phyloP scores from a whole-genome alignment of 2,329 filamentous ascomycete genomes.

The Lizonia empirigonia region DNA sequence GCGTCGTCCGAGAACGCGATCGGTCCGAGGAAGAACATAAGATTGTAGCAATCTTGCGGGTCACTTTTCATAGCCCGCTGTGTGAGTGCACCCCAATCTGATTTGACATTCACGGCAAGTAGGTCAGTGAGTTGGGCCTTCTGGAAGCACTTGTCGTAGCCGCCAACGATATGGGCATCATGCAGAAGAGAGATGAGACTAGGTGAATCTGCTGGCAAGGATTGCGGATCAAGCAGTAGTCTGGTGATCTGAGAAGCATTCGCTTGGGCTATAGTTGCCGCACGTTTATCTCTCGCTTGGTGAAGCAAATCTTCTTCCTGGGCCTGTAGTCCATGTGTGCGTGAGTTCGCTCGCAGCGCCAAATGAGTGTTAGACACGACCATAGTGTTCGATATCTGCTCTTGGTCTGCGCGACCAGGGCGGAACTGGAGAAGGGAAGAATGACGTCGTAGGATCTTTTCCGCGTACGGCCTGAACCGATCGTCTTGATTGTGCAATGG shows the following conservation, averaged over 20 bases:
- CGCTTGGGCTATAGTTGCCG: background rate
- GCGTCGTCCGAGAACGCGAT: conserved; percentile 51
- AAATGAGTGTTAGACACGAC: conserved; percentile 3
- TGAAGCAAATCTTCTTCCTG: conserved; percentile 15
- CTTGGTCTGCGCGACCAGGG: background rate
- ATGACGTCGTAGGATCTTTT: background rate
- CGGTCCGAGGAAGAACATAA: conserved; percentile 56
- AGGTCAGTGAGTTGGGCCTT: conserved; percentile 48
- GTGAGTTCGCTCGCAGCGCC: conserved; percentile 1
- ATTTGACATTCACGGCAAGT: conserved; percentile 45
- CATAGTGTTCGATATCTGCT: background rate
- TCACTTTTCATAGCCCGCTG: conserved; percentile 41
- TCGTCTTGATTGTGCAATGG: conserved; percentile 42
- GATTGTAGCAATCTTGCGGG: conserved; percentile 34
- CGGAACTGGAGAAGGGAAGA: background rate
- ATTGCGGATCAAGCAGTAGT: conserved; percentile 19
- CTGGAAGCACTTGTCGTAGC: conserved; percentile 45
- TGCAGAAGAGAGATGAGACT: conserved; percentile 34
- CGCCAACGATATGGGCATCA: conserved; percentile 46
- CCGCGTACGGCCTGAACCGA: conserved; percentile 21
- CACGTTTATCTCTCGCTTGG: conserved; percentile 19
- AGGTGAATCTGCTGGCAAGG: conserved; percentile 5
- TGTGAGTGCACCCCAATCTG: conserved; percentile 54
- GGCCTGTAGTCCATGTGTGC: background rate
- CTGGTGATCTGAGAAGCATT: conserved; percentile 23